Evolutionary conservation across 495 filamentous ascomycete species (phyloP), one percentile per base, ranked within the genome.

Genomic region (Aspergillus coremiiformis): DNA sequence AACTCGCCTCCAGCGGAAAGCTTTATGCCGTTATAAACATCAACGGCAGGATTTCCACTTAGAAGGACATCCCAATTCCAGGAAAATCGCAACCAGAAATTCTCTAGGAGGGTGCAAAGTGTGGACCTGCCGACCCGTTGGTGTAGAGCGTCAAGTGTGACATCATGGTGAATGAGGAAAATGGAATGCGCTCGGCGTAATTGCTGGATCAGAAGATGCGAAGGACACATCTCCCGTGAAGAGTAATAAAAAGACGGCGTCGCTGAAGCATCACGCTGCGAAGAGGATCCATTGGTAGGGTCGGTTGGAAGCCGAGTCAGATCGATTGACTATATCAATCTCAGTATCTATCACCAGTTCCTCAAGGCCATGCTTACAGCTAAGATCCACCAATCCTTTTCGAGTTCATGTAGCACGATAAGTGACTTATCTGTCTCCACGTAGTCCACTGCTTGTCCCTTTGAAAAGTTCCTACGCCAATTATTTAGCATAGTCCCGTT

Each of bases 341-440:
- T 67, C 29, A 66, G 60, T 49, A 39, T 47, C 42, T 39, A 24
- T 21, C 23, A 21, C 32, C 2, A 47, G 47, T 22, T 7, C 39
- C 15, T 20, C 73, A 54, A 67, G n/a, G 44, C 9, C 24, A 52
- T 22, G 62, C 68, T 46, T 58, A 95, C 91, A 52, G 90, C 90
- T 42, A 96, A 71, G 56, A 96, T 82, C 93, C 93, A 99, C 93
- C 93, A 99, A 42, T 87, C 84, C 53, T 85, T 77, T 65, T 89
- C 86, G 47, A 97, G 68, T 66, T 97, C 89, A 57, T 89, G 78
- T 12, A 95, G 70, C 35, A 97, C 77, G 20, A 96, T 85, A 15
- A 91, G 76, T 5, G 83, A 81, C 70, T 86, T 90, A 57, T 95
- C 87, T 0, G 93, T 99, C 63, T 97, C 94, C 55, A 97, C 82